Percentiles rank a stretch among this genome's conserved stretches.
phyloP scores from a whole-genome alignment of 306 rosid genomes.

The Cyclanthera cordifolia region DNA sequence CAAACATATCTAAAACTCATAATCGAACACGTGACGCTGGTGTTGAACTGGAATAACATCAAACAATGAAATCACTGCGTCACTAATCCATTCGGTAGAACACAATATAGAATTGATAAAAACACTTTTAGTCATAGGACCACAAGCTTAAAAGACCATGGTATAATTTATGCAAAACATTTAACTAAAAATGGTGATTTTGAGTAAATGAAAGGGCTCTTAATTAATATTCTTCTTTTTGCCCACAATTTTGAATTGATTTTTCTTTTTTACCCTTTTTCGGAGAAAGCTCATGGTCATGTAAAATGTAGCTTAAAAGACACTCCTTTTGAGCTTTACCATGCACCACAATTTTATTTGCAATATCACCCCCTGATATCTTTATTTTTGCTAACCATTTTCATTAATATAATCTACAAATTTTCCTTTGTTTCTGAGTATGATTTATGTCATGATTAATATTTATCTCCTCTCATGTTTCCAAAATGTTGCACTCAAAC shows the following conservation, averaged over 20 bases:
- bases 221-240: background rate
- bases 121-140: background rate
- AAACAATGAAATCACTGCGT: too few relatives aligned
- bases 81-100: too few relatives aligned
- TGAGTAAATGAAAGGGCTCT: background rate
- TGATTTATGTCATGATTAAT: too few relatives aligned
- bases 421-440: too few relatives aligned
- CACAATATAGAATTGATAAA: background rate
- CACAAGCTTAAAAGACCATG: background rate
- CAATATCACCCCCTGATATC: background rate
- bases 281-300: background rate
- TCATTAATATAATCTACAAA: too few relatives aligned
- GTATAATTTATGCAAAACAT: background rate
- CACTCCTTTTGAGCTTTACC: background rate
- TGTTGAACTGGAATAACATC: too few relatives aligned
- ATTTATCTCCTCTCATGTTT: too few relatives aligned
- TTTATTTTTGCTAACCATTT: background rate
- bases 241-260: constrained; percentile 1
- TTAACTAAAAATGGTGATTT: background rate
- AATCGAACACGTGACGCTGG: too few relatives aligned
- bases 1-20: background rate
- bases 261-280: background rate
- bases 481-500: too few relatives aligned
- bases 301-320: background rate
- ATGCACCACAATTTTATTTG: background rate